Evolutionary conservation across 129 eudicot species (phyloP).

Genomic region (Scalesia atractyloides): DNA sequence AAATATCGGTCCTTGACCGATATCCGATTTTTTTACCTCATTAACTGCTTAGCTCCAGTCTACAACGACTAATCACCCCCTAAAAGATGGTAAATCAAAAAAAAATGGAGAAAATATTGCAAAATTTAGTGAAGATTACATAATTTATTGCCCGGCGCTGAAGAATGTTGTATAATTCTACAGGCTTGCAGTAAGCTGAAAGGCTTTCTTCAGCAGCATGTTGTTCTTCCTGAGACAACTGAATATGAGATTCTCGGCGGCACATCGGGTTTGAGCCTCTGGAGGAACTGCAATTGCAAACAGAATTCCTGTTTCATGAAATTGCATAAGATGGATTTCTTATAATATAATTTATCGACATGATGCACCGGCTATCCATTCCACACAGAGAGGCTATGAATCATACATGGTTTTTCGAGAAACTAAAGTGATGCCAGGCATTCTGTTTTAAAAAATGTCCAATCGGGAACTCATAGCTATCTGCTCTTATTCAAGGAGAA

Average conservation of each 20-base stretch:
- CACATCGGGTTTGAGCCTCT: conserved; percentile 70
- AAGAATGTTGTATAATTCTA: conserved; percentile 90
- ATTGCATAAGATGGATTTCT: conserved; percentile 35
- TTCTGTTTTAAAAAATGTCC: conserved; percentile 49
- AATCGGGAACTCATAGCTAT: conserved; percentile 41
- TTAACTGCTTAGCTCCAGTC: neutral
- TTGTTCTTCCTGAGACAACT: conserved; percentile 76
- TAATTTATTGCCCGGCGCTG: conserved; percentile 74
- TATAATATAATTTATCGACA: neutral
- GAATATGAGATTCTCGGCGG: conserved; percentile 62
- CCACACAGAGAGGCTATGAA: conserved; percentile 7
- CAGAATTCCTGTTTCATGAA: conserved; percentile 66
- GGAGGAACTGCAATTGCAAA: conserved; percentile 72
- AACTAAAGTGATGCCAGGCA: conserved; percentile 89
- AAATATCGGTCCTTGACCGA: no score
- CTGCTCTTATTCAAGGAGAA: conserved; percentile 13
- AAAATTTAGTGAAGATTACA: conserved; percentile 40
- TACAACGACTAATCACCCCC: conserved; percentile 13
- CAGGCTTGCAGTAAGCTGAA: conserved; percentile 87
- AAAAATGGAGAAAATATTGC: neutral
- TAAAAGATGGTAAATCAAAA: conserved; percentile 13
- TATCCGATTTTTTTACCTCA: no score
- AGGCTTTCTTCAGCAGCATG: conserved; percentile 91
- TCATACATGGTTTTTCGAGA: conserved; percentile 76
- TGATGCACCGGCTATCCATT: conserved; percentile 2